Evolutionary conservation across 1,139 yeast species (phyloP).

Genomic region (Suhomyces coccinellae): DNA sequence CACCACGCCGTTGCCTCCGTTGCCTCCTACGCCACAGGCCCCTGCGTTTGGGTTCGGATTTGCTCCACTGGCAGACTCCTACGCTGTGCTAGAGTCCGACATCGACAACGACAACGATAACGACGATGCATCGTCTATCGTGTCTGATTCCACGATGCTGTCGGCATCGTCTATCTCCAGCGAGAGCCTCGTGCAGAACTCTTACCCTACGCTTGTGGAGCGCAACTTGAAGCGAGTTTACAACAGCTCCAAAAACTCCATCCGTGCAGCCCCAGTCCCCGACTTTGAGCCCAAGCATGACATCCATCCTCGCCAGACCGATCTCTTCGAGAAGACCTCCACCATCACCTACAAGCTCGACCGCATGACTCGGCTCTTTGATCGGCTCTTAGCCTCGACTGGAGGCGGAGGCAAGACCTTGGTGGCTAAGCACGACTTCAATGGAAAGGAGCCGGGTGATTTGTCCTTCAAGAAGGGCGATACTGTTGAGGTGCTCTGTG

Average conservation of each 20-base stretch:
- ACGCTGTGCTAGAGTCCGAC: conserved; percentile 18
- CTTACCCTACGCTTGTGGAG: conserved; percentile 22
- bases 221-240: conserved; percentile 31
- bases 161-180: conserved; percentile 25
- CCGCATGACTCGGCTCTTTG: conserved; percentile 28
- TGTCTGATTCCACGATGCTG: conserved; percentile 20
- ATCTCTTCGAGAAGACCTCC: conserved; percentile 14
- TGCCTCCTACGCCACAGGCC: conserved; percentile 11
- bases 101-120: conserved; percentile 15
- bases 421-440: conserved; percentile 32
- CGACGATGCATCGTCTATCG: conserved; percentile 19
- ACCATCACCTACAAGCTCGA: conserved; percentile 30
- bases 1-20: conserved; percentile 14
- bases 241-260: conserved; percentile 38
- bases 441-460: conserved; percentile 41
- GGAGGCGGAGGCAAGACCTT: conserved; percentile 13
- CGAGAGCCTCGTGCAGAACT: conserved; percentile 21
- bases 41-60: not conserved
- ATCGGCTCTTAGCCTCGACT: conserved; percentile 13
- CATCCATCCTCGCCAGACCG: conserved; percentile 9
- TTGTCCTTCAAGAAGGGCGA: conserved; percentile 41
- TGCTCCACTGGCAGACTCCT: conserved; percentile 13
- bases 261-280: conserved; percentile 33
- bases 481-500: conserved; percentile 33
- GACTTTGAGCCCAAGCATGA: conserved; percentile 11